These are phyloP conservation scores for Physcia stellaris DNA, from an alignment of 495 filamentous ascomycete genomes.

Conservation along the genomic window DNA sequence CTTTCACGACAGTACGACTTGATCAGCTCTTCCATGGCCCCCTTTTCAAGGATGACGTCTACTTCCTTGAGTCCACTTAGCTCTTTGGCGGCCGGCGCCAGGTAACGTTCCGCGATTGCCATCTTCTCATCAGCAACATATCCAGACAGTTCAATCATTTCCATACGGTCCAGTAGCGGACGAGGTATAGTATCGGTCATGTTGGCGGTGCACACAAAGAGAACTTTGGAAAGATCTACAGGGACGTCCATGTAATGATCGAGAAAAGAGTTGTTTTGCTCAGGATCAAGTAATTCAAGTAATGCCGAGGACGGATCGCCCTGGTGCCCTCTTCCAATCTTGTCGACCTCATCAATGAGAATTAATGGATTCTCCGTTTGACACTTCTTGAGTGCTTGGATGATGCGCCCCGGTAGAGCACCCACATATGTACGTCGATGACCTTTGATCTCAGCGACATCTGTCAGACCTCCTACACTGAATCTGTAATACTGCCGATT, in stretches of 20 bases:
- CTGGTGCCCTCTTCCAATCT: conserved; percentile 90
- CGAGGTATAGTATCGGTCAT: conserved; percentile 97
- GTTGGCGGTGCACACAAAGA: conserved; percentile 98
- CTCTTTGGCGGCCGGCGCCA: conserved; percentile 83
- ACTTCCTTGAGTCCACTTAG: conserved; percentile 81
- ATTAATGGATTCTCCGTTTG: conserved; percentile 97
- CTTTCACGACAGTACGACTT: conserved; percentile 97
- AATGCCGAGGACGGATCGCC: conserved; percentile 93
- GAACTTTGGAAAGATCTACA: conserved; percentile 91
- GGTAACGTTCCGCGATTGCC: conserved; percentile 89
- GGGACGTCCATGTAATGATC: conserved; percentile 99
- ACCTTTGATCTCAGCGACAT: conserved; percentile 99
- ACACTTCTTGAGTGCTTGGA: conserved; percentile 97
- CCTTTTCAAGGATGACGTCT: conserved; percentile 67
- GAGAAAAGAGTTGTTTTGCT: conserved; percentile 94
- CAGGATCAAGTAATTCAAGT: conserved; percentile 88
- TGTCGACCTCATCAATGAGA: conserved; percentile 95
- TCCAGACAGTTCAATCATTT: conserved; percentile 90
- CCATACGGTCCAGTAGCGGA: conserved; percentile 93
- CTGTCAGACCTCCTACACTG: conserved; percentile 89
- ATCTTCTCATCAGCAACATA: conserved; percentile 99
- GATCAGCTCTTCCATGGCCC: conserved; percentile 90
- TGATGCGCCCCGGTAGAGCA: conserved; percentile 88
- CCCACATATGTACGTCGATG: conserved; percentile 95
- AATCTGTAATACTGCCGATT: conserved; percentile 96